Base-by-base conservation (phyloP, 2,329 filamentous ascomycete species). In the Paraconiothyrium sp. region DNA sequence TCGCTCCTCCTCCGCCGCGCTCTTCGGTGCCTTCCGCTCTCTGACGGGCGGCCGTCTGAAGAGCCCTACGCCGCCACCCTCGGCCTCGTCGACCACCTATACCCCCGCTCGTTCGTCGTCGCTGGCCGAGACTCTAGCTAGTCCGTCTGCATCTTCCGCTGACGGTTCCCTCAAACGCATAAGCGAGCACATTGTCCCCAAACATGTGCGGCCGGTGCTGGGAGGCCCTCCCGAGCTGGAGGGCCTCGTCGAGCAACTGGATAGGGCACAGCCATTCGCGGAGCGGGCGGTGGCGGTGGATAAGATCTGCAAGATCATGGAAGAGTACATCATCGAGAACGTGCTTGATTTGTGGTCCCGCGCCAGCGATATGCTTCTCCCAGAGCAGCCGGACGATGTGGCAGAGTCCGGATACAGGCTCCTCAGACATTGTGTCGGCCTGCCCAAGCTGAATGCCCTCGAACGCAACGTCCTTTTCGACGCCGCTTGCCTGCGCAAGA, bases 381-480 rank as follows among this genome's bases (percentile, higher is more conserved):
- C 70, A 41, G 72, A 76, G 52, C 72, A 78, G 60, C 64, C 73
- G 11, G 68, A 73, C 32, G 68, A 78, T 5, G 76, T 76, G 9
- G 72, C 72, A 13, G 67, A 72, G 20, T 73, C 69, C 24, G 78
- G 74, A 2, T 79, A 76, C 65, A 71, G 61, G 57, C 71, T 81
- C 1, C 72, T 81, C 41, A 66, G 68, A 39, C 67, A 70, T 61
- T 78, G 77, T 51, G 76, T 73, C 3, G 67, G 72, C 13, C 65
- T 76, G n/a, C 64, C 73, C 27, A 71, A 76, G 34, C 65, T 80
- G 51, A 72, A 70, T 6, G 62, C 74, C 2, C 66, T 76, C 43
- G 78, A 80, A 67, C 76, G 78, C 65, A 75, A 67, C 57, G 65
- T 76, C 64, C 77, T 80, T 67, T 80, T 80, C 63, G 71, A 76